Conservation (phyloP, 495 filamentous ascomycete species). For the Aspergillus homomorphus region DNA sequence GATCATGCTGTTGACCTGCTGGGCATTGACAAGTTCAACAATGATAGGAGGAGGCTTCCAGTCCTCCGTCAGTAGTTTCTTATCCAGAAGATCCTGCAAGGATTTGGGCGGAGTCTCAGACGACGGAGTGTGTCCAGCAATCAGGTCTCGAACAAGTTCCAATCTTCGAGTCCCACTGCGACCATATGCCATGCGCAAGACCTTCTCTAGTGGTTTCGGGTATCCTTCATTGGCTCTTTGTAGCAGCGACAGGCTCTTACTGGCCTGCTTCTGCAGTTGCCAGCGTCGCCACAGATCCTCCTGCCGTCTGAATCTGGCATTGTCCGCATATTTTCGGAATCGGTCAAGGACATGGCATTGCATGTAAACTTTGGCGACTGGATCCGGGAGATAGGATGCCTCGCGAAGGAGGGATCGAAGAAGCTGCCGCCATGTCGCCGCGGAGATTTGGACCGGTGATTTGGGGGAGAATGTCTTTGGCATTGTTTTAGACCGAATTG, state of each 20-base stretch:
- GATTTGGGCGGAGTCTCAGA: conserved; percentile 25
- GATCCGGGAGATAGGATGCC: conserved; percentile 78
- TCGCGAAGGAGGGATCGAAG: conserved; percentile 80
- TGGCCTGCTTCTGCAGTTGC: conserved; percentile 24
- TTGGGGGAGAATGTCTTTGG: neutral
- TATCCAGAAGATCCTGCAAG: neutral
- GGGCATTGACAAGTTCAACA: conserved; percentile 35
- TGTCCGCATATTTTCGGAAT: conserved; percentile 43
- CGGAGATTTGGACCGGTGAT: neutral
- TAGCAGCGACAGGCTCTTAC: conserved; percentile 35
- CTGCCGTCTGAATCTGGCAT: neutral
- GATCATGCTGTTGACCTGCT: conserved; percentile 27
- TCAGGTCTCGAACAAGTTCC: conserved; percentile 52
- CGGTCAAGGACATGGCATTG: conserved; percentile 54
- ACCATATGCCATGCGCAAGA: conserved; percentile 70
- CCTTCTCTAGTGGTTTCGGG: conserved; percentile 53
- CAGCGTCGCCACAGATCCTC: conserved; percentile 14
- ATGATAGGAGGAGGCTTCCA: conserved; percentile 38
- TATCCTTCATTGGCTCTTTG: conserved; percentile 65
- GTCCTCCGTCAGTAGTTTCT: conserved; percentile 25
- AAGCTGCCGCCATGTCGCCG: conserved; percentile 55
- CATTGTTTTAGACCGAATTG: conserved; percentile 2
- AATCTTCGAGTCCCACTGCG: conserved; percentile 66
- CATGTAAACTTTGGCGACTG: conserved; percentile 59
- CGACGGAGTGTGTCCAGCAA: conserved; percentile 34